Conservation (phyloP, 2,329 filamentous ascomycete genomes). For the Aaosphaeria arxii region DNA sequence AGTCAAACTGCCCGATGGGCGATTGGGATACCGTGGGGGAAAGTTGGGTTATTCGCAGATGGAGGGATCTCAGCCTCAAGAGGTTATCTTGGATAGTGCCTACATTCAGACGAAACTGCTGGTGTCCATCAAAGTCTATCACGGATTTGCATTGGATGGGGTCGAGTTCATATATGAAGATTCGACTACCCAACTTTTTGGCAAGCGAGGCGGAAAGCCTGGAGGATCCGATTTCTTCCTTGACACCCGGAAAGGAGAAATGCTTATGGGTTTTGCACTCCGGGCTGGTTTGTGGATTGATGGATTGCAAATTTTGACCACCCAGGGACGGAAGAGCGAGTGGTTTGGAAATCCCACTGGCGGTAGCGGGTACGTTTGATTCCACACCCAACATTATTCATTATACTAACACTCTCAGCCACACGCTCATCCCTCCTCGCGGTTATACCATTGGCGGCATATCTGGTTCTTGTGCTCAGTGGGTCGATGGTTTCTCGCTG, state of each 20-base stretch:
- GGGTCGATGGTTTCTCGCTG: conserved; percentile 83
- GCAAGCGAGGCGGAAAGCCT: conserved; percentile 69
- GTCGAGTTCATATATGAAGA: conserved; percentile 94
- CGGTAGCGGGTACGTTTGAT: conserved; percentile 72
- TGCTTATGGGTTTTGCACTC: conserved; percentile 81
- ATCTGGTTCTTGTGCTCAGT: conserved; percentile 74
- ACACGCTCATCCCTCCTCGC: conserved; percentile 82
- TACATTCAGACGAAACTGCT: conserved; percentile 66
- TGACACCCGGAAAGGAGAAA: conserved; percentile 81
- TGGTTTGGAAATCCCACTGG: conserved; percentile 79
- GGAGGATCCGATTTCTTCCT: conserved; percentile 74
- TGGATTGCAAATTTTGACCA: conserved; percentile 86
- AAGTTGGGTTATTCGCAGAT: conserved; percentile 71
- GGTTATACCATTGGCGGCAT: conserved; percentile 88
- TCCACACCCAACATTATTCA: conserved; percentile 3
- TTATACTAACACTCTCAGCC: conserved; percentile 51
- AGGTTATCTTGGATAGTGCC: conserved; percentile 72
- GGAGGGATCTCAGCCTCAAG: conserved; percentile 65
- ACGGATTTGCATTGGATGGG: conserved; percentile 75
- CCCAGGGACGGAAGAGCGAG: conserved; percentile 77
- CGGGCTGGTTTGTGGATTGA: conserved; percentile 81
- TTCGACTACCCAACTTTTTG: conserved; percentile 78
- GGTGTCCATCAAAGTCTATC: conserved; percentile 71
- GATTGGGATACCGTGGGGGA: conserved; percentile 72
- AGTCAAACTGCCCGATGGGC: conserved; percentile 72